Percentiles rank a stretch among this genome's conserved stretches.
phyloP scores from a whole-genome alignment of 2,329 filamentous ascomycete genomes.

The Lachnellula cervina region DNA sequence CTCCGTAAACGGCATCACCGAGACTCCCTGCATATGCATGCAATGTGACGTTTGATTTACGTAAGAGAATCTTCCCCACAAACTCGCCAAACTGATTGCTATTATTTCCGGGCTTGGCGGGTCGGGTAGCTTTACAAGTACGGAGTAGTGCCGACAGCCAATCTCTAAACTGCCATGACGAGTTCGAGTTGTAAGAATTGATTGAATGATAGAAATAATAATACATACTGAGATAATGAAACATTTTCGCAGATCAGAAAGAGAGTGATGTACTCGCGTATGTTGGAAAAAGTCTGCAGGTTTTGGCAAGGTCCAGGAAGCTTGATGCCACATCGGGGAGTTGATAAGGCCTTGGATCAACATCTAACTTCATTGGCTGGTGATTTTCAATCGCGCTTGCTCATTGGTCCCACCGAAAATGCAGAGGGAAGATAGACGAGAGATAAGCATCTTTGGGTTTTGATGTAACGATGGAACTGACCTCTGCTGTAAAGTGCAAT shows the following conservation, averaged over 20 bases:
- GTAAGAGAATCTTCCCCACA: slow-evolving; percentile 10
- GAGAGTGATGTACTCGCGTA: not conserved
- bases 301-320: not conserved
- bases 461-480: not conserved
- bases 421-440: not conserved
- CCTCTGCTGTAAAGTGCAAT: not conserved
- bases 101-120: not conserved
- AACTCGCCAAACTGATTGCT: not conserved
- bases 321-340: not conserved
- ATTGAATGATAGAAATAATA: no score
- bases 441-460: slow-evolving; percentile 4
- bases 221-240: no score
- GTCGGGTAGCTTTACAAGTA: not conserved
- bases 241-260: not conserved
- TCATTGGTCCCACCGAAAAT: not conserved
- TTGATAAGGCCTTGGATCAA: not conserved
- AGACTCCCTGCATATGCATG: no score
- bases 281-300: not conserved
- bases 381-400: not conserved
- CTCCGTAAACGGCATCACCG: no score
- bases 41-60: not conserved
- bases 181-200: no score
- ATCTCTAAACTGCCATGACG: not conserved
- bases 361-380: not conserved
- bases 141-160: not conserved